These are phyloP conservation scores for Beauveria sp. DNA, from an alignment of 2,329 filamentous ascomycete species.

Conservation along the genomic window DNA sequence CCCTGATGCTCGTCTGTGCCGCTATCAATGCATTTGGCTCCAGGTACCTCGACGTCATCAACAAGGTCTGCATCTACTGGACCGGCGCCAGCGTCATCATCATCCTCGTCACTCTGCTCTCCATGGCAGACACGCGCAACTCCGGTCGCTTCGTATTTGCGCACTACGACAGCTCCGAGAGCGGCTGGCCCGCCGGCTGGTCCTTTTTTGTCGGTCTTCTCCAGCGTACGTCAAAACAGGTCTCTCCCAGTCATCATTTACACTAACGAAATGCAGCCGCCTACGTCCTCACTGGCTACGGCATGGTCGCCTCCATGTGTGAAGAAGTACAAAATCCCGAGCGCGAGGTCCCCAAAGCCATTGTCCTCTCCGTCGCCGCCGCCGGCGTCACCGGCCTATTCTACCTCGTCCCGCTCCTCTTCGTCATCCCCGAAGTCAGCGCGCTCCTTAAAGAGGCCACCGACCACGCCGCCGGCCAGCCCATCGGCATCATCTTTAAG, in stretches of 20 bases:
- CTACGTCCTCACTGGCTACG: constrained; percentile 39
- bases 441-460: constrained; percentile 58
- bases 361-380: constrained; percentile 58
- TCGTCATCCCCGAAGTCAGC: constrained; percentile 63
- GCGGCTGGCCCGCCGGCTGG: constrained; percentile 62
- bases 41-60: constrained; percentile 56
- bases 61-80: constrained; percentile 67
- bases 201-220: constrained; percentile 49
- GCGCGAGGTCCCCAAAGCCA: constrained; percentile 57
- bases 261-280: constrained; percentile 23
- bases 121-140: constrained; percentile 56
- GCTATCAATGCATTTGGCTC: constrained; percentile 58
- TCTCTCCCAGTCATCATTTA: not conserved
- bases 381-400: constrained; percentile 54
- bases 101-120: constrained; percentile 62
- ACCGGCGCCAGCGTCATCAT: constrained; percentile 60
- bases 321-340: constrained; percentile 55
- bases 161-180: constrained; percentile 58
- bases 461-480: constrained; percentile 44
- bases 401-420: constrained; percentile 67
- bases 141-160: constrained; percentile 59
- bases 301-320: constrained; percentile 47
- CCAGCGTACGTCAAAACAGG: constrained; percentile 29
- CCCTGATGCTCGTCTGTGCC: constrained; percentile 55
- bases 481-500: constrained; percentile 70